Evolutionary conservation across 352 stramenopile species (phyloP), one percentile per base, ranked within the genome.

Genomic region (Thalassiosira oceanica): DNA sequence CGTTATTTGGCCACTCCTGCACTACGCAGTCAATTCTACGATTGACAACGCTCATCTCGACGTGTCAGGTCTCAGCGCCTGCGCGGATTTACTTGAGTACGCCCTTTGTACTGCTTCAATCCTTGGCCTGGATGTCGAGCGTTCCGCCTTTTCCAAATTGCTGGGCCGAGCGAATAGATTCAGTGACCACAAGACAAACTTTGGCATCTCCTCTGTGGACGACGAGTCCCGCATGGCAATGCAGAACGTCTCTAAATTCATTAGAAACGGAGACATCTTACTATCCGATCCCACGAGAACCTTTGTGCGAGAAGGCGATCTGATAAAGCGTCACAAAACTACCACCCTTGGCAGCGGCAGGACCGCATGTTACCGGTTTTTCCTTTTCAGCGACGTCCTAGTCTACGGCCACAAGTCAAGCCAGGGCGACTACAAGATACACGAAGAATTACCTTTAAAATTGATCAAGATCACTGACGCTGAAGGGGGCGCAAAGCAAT

Each of bases 1-100:
- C 48, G 87, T 93, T 3, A 93, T 95, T n/a, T 99, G 94, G 94
- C 97, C 97, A 65, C 93, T 96, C 36, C 91, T 98, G 49, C 85
- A 93, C 76, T 67, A 77, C 26, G 61, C 90, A n/a, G 85, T 92
- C 44, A 90, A 90, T 67, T 54, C 70, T n/a, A 61, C 68, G 15
- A 51, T 93, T 11, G 83, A 93, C 56, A 83, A 67, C 51, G 85
- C 85, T 16, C 83, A 90, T 52, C 68, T 90, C 50, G 89, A 94
- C 53, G 54, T 80, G 26, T 57, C 84, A 36, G 78, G 70, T 5
- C 61, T 93, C 52, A 61, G 83, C 44, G 76, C 68, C 33, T 88
- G 74, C 54, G 61, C 91, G 29, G 74, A 89, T 46, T 60, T 93
- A 18, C 68, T 94, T 3, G 72, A 87, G 54, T 89, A 90, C 56